Base-by-base conservation (phyloP, 345 rosid species). In the Physaria fendleri region DNA sequence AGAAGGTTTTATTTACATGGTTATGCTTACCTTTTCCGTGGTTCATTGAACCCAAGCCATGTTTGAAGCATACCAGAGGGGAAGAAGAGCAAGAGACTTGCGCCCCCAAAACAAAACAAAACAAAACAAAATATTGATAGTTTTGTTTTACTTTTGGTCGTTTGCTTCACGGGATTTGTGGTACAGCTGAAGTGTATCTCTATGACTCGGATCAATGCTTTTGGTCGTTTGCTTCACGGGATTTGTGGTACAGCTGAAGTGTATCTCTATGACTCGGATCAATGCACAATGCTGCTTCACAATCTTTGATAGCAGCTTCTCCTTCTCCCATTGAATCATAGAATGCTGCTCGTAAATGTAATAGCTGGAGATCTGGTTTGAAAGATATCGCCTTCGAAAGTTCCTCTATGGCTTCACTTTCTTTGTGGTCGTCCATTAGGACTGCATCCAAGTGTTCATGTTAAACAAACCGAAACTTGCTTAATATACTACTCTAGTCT, bases 361-460 rank as follows among this genome's bases (percentile, higher is more conserved):
- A 78, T 34, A 94, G 81, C 74, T 87, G 99, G 16, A 90, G 81
- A 67, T 94, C 97, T 38, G 95, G 97, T 81, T 81, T 94, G 84
- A 90, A 94, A 0, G 74, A 56, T 68, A 94, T 82, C 4, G 81
- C 96, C 74, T 68, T 81, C 14, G 95, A 67, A 27, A 94, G 96
- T 87, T 94, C 96, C 12, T 55, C 60, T 64, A 94, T 79, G 28
- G 99, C 99, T 70, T 90, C 95, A 3, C 42, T 83, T 77, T 90
- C 99, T 74, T 79, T 85, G 77, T 84, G 96, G 67, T 87, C 93
- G 52, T 94, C 99, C 99, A 94, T 94, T 38, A 90, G 77, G 71
- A 90, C 99, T 94, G 85, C 57, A 53, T 60, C 50, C 62, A 69
- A 44, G 34, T 21, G 22, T 54, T 61, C 17, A 40, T 33, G 17